phyloP scores from a whole-genome alignment of 371 early-diverging fungal genomes.

The Chytridiales sp. region DNA sequence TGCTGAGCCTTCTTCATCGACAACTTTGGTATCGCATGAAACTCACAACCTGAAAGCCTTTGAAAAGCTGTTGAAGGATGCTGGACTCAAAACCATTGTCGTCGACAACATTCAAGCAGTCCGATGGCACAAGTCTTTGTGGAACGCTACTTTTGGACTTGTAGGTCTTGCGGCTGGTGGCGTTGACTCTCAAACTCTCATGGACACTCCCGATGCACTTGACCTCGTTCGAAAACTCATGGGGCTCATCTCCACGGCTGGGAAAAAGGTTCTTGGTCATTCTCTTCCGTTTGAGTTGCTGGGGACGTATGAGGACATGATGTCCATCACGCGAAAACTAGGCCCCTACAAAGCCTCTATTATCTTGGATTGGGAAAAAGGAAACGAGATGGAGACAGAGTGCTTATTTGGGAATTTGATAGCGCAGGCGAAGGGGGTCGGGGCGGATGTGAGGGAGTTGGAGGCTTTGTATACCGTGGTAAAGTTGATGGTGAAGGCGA shows the following conservation, averaged over 20 bases:
- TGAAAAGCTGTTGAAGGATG: slow-evolving; percentile 40
- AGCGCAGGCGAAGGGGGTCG: slow-evolving; percentile 49
- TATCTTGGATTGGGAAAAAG: slow-evolving; percentile 63
- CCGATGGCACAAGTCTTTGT: slow-evolving; percentile 84
- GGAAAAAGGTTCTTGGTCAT: slow-evolving; percentile 46
- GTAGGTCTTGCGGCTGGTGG: slow-evolving; percentile 64
- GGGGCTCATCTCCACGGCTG: slow-evolving; percentile 66
- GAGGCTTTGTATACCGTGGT: slow-evolving; percentile 44
- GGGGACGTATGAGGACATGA: slow-evolving; percentile 47
- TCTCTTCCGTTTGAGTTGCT: slow-evolving; percentile 40
- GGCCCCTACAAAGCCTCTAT: slow-evolving; percentile 63
- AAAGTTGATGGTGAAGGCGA: slow-evolving; percentile 5
- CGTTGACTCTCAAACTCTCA: slow-evolving; percentile 62
- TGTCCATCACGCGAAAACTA: slow-evolving; percentile 45
- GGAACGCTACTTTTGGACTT: slow-evolving; percentile 79
- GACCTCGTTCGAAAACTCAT: slow-evolving; percentile 40
- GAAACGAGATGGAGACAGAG: slow-evolving; percentile 64
- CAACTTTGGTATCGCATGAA: not conserved
- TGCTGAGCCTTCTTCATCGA: not conserved
- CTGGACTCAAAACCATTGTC: slow-evolving; percentile 40
- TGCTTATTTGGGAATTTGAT: slow-evolving; percentile 66
- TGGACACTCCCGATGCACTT: slow-evolving; percentile 21
- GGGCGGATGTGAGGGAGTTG: slow-evolving; percentile 45
- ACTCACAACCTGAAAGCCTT: slow-evolving; percentile 8
- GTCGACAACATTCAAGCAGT: slow-evolving; percentile 64